Conservation (phyloP, 371 early-diverging fungal species). For the Choanephora cucurbitarum region DNA sequence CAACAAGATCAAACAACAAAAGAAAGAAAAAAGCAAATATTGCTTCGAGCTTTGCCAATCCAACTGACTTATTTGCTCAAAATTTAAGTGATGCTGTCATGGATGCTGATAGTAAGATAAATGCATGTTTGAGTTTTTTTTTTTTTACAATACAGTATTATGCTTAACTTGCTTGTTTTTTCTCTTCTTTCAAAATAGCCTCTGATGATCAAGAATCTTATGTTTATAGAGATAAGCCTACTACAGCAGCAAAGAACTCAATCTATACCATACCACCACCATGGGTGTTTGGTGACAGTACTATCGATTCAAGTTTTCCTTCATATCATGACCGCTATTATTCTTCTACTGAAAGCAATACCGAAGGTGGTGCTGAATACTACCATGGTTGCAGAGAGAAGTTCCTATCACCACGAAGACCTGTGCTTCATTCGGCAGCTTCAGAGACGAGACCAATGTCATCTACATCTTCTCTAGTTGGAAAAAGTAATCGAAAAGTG, state of each 20-base stretch:
- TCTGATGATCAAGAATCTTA: constrained; percentile 45
- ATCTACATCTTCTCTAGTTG: background rate
- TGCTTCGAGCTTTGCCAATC: constrained; percentile 24
- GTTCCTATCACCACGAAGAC: constrained; percentile 22
- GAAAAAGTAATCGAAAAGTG: constrained; percentile 6
- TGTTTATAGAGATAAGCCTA: constrained; percentile 40
- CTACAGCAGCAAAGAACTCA: constrained; percentile 9
- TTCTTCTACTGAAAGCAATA: constrained; percentile 28
- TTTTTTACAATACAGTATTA: background rate
- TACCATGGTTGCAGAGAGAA: constrained; percentile 12
- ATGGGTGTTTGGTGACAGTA: constrained; percentile 6
- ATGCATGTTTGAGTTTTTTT: background rate
- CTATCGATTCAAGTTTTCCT: background rate
- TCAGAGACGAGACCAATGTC: constrained; percentile 25
- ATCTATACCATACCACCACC: constrained; percentile 12
- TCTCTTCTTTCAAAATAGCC: constrained; percentile 22
- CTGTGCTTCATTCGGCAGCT: constrained; percentile 40
- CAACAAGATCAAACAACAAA: constrained; percentile 17
- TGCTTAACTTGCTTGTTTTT: too few relatives aligned
- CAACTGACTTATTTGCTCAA: constrained; percentile 50
- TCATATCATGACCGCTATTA: constrained; percentile 16
- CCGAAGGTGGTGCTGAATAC: constrained; percentile 18
- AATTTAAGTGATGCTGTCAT: constrained; percentile 50
- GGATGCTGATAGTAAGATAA: constrained; percentile 41
- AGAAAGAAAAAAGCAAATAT: constrained; percentile 13